Evolutionary conservation across 1,139 yeast species (phyloP), one percentile per base, ranked within the genome.

Genomic region (Pichia sp.): DNA sequence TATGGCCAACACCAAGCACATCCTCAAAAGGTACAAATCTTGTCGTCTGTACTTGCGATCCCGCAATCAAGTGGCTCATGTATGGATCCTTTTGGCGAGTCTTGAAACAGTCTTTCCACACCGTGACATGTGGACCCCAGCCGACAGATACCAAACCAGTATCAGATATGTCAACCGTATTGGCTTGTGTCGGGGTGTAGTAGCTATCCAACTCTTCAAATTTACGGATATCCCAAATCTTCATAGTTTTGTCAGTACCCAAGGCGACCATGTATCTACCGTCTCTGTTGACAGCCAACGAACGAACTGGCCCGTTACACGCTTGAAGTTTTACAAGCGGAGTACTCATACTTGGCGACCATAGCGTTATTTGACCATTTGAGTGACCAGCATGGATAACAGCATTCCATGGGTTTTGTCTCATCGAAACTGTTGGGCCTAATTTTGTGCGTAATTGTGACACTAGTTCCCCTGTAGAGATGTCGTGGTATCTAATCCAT

Each of bases 341-440:
- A 8, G 88, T 81, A 3, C 90, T 76, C 85, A 89, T 85, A 53
- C 84, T 82, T 4, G 99, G 99, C 0, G 97, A 80, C 98, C 98
- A 95, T 54, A 95, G 72, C 0, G 97, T 80, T 0, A 95, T 96
- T 8, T 92, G 85, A 57, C 99, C 99, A 67, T 90, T 93, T 8
- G 87, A 81, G 67, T 92, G 97, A 34, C 99, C 99, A 57, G 92
- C 77, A 71, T 93, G 96, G 75, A 92, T 82, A 8, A 93, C 89
- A 0, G 98, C 99, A 68, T 95, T 95, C 87, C 95, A 89, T 1
- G 96, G 96, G 68, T 93, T 95, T 62, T 89, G 96, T 52, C 85
- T 77, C 90, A 92, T 82, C 8, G 95, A 80, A 52, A 84, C 84
- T 0, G 97, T 88, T 11, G 98, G 95, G 0, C 99, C 99, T 59